Conservation (phyloP, 192 early-diverging fungal species). For the Backusella liffmaniae region DNA sequence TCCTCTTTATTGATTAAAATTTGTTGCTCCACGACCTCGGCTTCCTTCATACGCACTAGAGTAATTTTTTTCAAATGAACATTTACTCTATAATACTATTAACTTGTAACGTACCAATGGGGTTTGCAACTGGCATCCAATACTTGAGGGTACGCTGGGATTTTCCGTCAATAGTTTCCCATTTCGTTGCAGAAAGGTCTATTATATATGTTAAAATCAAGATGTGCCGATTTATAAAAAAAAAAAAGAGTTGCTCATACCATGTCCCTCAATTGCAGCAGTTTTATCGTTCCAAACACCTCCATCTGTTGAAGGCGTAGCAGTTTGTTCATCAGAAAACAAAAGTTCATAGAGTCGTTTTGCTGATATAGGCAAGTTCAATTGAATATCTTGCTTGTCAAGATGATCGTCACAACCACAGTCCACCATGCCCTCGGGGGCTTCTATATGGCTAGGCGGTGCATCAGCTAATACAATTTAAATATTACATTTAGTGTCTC, state of each 20-base stretch:
- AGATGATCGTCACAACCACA: slow-evolving; percentile 71
- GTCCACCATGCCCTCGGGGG: slow-evolving; percentile 44
- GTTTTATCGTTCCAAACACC: slow-evolving; percentile 29
- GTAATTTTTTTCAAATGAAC: neutral
- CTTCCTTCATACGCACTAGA: slow-evolving; percentile 66
- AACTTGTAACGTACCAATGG: slow-evolving; percentile 49
- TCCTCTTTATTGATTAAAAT: slow-evolving; percentile 58
- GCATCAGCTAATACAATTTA: slow-evolving; percentile 25
- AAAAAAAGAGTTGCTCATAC: neutral
- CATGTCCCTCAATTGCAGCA: slow-evolving; percentile 23
- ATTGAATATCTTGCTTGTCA: slow-evolving; percentile 54
- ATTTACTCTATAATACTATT: neutral
- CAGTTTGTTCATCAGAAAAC: slow-evolving; percentile 42
- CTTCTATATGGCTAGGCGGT: slow-evolving; percentile 43
- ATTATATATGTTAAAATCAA: neutral
- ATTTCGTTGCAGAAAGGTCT: slow-evolving; percentile 16
- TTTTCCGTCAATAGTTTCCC: slow-evolving; percentile 22
- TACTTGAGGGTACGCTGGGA: slow-evolving; percentile 53
- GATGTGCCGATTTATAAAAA: neutral
- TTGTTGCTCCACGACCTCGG: slow-evolving; percentile 59
- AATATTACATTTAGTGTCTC: neutral
- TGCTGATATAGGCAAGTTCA: slow-evolving; percentile 56
- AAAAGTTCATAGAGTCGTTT: slow-evolving; percentile 61
- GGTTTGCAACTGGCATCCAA: slow-evolving; percentile 70
- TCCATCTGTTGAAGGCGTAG: slow-evolving; percentile 8